Evolutionary conservation across 768 basidiomycete species (phyloP).

Genomic region (Infundibulicybe gibba): DNA sequence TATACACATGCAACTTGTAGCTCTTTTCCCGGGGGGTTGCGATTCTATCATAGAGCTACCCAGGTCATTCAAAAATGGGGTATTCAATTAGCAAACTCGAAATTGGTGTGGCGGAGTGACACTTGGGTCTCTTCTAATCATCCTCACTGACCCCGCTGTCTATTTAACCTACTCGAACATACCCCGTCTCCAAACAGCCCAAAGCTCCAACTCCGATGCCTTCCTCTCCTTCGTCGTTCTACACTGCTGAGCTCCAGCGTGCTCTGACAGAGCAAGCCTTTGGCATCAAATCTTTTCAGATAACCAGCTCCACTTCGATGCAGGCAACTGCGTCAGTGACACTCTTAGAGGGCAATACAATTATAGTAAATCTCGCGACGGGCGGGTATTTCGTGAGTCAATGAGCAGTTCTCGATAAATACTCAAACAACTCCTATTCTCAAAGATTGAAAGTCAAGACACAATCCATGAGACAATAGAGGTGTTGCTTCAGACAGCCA

Average conservation of each 20-base stretch:
- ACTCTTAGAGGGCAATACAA: conserved; percentile 49
- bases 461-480: conserved; percentile 56
- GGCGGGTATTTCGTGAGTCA: conserved; percentile 54
- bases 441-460: conserved; percentile 11
- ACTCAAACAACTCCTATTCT: conserved; percentile 8
- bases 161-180: conserved; percentile 1
- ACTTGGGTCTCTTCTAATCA: too few relatives aligned
- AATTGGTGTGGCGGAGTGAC: too few relatives aligned
- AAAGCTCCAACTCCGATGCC: conserved; percentile 4
- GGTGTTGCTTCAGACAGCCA: conserved; percentile 48
- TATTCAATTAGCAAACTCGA: too few relatives aligned
- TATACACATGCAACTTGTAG: too few relatives aligned
- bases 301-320: conserved; percentile 33
- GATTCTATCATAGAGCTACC: too few relatives aligned
- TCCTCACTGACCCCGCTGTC: neutral
- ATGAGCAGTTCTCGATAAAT: neutral
- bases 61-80: too few relatives aligned
- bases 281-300: conserved; percentile 45
- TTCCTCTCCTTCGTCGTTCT: conserved; percentile 26
- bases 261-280: conserved; percentile 59
- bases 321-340: conserved; percentile 53
- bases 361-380: conserved; percentile 44
- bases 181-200: neutral
- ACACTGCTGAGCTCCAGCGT: conserved; percentile 45
- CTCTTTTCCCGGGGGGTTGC: too few relatives aligned